Evolutionary conservation across 805 yeast genomes (phyloP).

Genomic region (Candida succiphila): DNA sequence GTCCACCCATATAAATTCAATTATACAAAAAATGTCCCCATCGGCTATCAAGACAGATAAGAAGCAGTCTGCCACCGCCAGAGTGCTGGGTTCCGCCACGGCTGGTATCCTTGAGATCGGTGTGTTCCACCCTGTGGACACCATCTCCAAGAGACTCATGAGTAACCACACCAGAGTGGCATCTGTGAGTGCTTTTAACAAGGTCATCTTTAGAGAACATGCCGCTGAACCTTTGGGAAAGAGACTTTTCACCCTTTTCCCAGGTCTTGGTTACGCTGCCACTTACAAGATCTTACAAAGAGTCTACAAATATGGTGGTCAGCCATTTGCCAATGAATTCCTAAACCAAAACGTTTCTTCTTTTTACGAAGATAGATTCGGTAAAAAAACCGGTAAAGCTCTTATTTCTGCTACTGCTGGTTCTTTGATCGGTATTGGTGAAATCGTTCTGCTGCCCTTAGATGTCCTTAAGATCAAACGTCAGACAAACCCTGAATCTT

Average conservation of each 20-base stretch:
- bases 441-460: slow-evolving; percentile 86
- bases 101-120: slow-evolving; percentile 97
- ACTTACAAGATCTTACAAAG: slow-evolving; percentile 93
- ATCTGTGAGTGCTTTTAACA: slow-evolving; percentile 57
- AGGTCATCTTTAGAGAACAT: slow-evolving; percentile 77
- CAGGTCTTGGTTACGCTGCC: slow-evolving; percentile 98
- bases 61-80: slow-evolving; percentile 81
- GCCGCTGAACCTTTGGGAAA: slow-evolving; percentile 62
- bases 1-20: too few species aligned
- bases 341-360: slow-evolving; percentile 64
- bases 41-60: slow-evolving; percentile 37
- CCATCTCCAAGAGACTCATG: slow-evolving; percentile 93
- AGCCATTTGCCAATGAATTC: slow-evolving; percentile 95
- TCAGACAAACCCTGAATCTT: slow-evolving; percentile 99
- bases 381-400: slow-evolving; percentile 96
- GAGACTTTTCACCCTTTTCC: slow-evolving; percentile 79
- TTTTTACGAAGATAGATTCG: slow-evolving; percentile 67
- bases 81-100: slow-evolving; percentile 94
- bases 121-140: slow-evolving; percentile 98
- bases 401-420: slow-evolving; percentile 96
- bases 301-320: slow-evolving; percentile 98
- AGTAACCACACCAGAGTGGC: slow-evolving; percentile 66
- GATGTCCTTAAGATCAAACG: slow-evolving; percentile 97
- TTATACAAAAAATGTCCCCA: slow-evolving; percentile 15
- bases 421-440: slow-evolving; percentile 95